Percentiles rank a stretch among this genome's conserved stretches.
phyloP scores from a whole-genome alignment of 164 flowering plant species.

The Nymphaea thermarum region DNA sequence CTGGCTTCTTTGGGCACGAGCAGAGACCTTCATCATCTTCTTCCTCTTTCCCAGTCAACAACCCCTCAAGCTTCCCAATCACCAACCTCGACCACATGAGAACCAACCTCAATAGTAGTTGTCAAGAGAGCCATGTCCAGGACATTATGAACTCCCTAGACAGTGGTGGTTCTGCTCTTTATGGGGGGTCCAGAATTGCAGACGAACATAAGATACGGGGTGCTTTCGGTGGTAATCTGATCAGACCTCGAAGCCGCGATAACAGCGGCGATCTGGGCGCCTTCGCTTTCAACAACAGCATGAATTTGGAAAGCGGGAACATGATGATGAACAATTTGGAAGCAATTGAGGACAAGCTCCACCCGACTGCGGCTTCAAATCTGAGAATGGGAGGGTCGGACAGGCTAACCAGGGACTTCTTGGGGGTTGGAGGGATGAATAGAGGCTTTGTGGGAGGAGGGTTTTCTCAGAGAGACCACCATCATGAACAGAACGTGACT shows the following conservation, averaged over 20 bases:
- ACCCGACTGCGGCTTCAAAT: background rate
- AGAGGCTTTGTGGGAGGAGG: conserved; percentile 35
- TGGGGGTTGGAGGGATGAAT: conserved; percentile 68
- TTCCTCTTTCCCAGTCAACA: background rate
- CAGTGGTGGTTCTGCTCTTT: conserved; percentile 18
- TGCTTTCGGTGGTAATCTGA: background rate
- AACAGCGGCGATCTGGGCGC: background rate
- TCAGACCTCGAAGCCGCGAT: background rate
- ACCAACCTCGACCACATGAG: background rate
- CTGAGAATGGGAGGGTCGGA: conserved; percentile 29
- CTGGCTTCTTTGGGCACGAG: conserved; percentile 4
- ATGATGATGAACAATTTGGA: conserved; percentile 1
- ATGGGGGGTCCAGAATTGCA: conserved; percentile 9
- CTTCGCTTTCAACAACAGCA: background rate
- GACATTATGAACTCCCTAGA: conserved; percentile 46
- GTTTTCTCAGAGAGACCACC: conserved; percentile 23
- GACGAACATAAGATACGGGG: conserved; percentile 4
- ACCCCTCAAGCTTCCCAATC: background rate
- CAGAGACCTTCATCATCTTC: background rate
- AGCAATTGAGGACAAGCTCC: background rate
- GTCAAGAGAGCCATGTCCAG: conserved; percentile 23
- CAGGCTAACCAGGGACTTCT: conserved; percentile 58
- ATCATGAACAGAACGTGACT: background rate
- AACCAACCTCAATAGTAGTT: conserved; percentile 6
- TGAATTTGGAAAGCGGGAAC: background rate